phyloP scores from a whole-genome alignment of 805 yeast genomes.

The Ogataea chonburiensis region DNA sequence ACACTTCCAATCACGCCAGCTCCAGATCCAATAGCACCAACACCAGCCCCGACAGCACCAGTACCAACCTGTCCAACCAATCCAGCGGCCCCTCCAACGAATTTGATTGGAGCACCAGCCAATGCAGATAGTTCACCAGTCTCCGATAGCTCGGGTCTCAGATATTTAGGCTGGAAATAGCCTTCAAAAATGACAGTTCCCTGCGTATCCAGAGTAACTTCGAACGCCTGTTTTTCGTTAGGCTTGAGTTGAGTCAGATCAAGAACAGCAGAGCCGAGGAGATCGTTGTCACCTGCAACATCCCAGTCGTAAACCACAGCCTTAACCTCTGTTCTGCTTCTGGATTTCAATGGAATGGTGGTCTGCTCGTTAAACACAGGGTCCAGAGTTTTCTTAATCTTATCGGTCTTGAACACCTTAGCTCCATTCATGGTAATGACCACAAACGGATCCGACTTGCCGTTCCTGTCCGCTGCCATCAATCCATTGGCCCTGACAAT shows the following conservation, averaged over 20 bases:
- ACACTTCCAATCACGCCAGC: conserved; percentile 40
- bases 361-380: conserved; percentile 77
- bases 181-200: conserved; percentile 58
- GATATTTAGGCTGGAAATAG: conserved; percentile 61
- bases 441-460: conserved; percentile 74
- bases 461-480: conserved; percentile 63
- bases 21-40: conserved; percentile 42
- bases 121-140: conserved; percentile 44
- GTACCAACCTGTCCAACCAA: conserved; percentile 42
- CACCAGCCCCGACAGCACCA: conserved; percentile 43
- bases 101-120: conserved; percentile 33
- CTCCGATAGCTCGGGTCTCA: conserved; percentile 57
- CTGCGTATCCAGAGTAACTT: conserved; percentile 57
- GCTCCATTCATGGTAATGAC: conserved; percentile 52
- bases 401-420: conserved; percentile 55
- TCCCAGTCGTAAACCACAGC: conserved; percentile 74
- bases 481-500: conserved; percentile 55
- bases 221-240: conserved; percentile 40
- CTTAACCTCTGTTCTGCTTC: conserved; percentile 50
- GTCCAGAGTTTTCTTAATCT: conserved; percentile 61
- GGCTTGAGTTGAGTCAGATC: conserved; percentile 53
- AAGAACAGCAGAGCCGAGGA: conserved; percentile 51
- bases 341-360: conserved; percentile 59
- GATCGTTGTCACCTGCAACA: conserved; percentile 65
- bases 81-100: conserved; percentile 40